A percentile compares a stretch with the other conserved stretches of the same genome.
Conservation (phyloP, 2,329 filamentous ascomycete species). For the Aspergillus udagawae region DNA sequence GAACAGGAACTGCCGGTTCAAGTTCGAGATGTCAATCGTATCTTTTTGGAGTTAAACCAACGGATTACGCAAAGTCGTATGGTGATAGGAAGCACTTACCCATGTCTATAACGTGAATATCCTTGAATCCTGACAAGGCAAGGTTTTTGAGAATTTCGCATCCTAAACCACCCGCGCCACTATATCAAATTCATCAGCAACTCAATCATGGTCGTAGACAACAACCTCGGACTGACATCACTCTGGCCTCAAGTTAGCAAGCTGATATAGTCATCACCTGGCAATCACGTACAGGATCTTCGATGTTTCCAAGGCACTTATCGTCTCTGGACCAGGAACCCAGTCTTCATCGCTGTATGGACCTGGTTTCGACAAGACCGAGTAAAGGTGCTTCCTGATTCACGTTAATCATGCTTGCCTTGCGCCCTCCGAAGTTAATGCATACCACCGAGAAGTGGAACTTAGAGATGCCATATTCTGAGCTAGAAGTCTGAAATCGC, state of each 20-base stretch:
- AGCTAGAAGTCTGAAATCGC: conserved; percentile 1
- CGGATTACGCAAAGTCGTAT: neutral
- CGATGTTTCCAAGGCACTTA: conserved; percentile 60
- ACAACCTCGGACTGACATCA: conserved; percentile 43
- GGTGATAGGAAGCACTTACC: conserved; percentile 48
- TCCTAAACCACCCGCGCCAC: conserved; percentile 87
- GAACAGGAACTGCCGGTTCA: conserved; percentile 97
- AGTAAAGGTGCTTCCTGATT: conserved; percentile 76
- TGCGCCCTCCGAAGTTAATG: too few relatives aligned
- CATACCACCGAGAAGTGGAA: conserved; percentile 16
- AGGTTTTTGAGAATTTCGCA: conserved; percentile 97
- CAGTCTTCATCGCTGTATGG: conserved; percentile 72
- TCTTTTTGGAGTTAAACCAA: conserved; percentile 51
- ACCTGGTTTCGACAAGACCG: conserved; percentile 69
- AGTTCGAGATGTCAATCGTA: conserved; percentile 96
- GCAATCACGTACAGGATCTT: conserved; percentile 65
- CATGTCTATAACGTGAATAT: conserved; percentile 99
- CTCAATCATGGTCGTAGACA: neutral
- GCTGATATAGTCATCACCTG: neutral
- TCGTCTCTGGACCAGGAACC: conserved; percentile 48
- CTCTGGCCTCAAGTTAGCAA: conserved; percentile 38
- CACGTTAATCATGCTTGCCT: conserved; percentile 12
- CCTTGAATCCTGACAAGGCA: conserved; percentile 88
- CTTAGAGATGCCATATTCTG: conserved; percentile 13
- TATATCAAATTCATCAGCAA: conserved; percentile 41